Percentiles rank a stretch among this genome's conserved stretches.
Evolutionary conservation across 345 rosid species (phyloP).

Genomic region (Salix viminalis): DNA sequence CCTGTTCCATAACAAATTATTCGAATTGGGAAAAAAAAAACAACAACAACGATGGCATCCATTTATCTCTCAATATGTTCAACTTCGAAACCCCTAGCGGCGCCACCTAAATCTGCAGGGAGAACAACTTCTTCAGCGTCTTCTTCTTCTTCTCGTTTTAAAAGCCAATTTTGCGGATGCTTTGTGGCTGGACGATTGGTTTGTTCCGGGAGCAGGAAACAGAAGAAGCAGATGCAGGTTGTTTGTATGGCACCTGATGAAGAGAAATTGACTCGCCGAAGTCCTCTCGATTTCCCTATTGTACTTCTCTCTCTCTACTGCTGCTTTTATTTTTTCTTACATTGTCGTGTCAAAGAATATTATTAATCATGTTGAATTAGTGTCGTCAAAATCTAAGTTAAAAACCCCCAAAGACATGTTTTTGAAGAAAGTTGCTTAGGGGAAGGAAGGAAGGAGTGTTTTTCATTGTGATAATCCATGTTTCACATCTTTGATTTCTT

Average conservation of each 20-base stretch:
- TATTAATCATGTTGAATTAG: neutral
- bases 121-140: neutral
- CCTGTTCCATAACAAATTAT: neutral
- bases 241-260: conserved; percentile 77
- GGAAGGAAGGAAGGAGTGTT: too few species aligned
- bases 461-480: too few species aligned
- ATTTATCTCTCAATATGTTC: conserved; percentile 6
- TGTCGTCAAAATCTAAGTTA: too few species aligned
- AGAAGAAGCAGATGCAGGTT: conserved; percentile 29
- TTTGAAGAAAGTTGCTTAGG: too few species aligned
- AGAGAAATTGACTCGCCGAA: conserved; percentile 63
- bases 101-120: neutral
- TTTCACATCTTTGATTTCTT: too few species aligned
- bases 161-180: conserved; percentile 14
- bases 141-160: conserved; percentile 2
- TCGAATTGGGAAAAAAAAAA: too few species aligned
- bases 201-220: conserved; percentile 13
- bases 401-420: too few species aligned
- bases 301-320: conserved; percentile 25
- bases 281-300: conserved; percentile 66
- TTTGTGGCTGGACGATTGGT: conserved; percentile 9
- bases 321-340: neutral
- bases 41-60: conserved; percentile 8
- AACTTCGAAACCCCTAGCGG: conserved; percentile 16
- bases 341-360: neutral